phyloP scores from a whole-genome alignment of 306 rosid species.

The Quercus robur region DNA sequence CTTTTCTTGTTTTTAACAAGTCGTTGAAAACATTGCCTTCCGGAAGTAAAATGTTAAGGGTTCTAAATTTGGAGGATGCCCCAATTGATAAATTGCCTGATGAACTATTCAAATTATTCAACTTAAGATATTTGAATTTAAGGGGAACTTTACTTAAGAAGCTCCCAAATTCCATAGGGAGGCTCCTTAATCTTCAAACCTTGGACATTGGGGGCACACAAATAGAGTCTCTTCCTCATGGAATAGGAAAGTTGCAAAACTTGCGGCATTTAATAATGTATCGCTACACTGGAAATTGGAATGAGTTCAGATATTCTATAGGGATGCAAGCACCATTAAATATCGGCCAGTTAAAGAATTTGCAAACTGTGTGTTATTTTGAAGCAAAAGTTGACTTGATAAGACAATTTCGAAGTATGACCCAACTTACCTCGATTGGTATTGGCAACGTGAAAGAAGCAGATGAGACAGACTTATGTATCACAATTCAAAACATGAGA shows the following conservation, averaged over 20 bases:
- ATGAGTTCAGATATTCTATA: accelerated
- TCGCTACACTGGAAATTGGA: not conserved
- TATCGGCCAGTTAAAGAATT: not conserved
- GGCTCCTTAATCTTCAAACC: not conserved
- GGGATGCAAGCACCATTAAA: slow-evolving; percentile 4
- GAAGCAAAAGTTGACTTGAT: not conserved
- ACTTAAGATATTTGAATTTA: not conserved
- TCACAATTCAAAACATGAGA: slow-evolving; percentile 6
- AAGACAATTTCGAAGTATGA: slow-evolving; percentile 1
- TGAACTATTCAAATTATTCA: not conserved
- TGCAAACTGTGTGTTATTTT: not conserved
- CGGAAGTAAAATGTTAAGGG: no score
- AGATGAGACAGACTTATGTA: slow-evolving; percentile 4
- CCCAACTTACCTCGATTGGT: slow-evolving; percentile 5
- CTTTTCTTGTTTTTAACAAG: no score
- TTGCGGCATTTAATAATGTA: not conserved
- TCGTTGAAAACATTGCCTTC: not conserved
- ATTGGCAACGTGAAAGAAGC: not conserved
- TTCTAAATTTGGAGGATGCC: no score
- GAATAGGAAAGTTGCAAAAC: not conserved
- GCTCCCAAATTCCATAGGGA: not conserved
- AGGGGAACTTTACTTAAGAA: not conserved
- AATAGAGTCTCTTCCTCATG: not conserved
- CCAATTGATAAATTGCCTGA: not conserved
- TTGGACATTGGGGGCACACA: not conserved